A percentile compares a stretch with the other conserved stretches of the same genome.
These are phyloP conservation scores for Cucurbita ficifolia DNA, from an alignment of 306 rosid species.

Conservation along the genomic window DNA sequence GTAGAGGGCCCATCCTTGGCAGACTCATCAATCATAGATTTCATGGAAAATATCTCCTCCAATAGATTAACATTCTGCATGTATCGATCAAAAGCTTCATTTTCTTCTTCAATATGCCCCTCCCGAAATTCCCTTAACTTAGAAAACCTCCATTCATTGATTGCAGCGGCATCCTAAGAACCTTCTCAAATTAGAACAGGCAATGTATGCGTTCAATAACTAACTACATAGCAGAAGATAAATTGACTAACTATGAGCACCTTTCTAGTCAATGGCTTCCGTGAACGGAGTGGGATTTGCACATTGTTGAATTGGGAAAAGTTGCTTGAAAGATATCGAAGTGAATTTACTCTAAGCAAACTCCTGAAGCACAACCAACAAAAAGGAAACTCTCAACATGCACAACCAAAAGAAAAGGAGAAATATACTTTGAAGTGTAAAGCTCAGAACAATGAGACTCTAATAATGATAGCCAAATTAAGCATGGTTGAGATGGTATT, in stretches of 20 bases:
- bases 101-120: slow-evolving; percentile 54
- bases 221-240: slow-evolving; percentile 2
- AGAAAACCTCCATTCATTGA: slow-evolving; percentile 91
- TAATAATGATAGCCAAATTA: slow-evolving; percentile 3
- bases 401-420: neutral
- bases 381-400: slow-evolving; percentile 6
- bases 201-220: slow-evolving; percentile 2
- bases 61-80: slow-evolving; percentile 65
- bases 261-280: slow-evolving; percentile 83
- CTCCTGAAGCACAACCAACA: slow-evolving; percentile 40
- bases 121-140: slow-evolving; percentile 73
- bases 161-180: slow-evolving; percentile 74
- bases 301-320: slow-evolving; percentile 83
- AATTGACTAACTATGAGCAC: slow-evolving; percentile 18
- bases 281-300: slow-evolving; percentile 56
- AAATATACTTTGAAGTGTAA: neutral
- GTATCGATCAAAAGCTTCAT: slow-evolving; percentile 81
- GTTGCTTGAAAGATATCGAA: slow-evolving; percentile 73
- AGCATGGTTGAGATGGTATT: neutral
- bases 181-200: slow-evolving; percentile 16
- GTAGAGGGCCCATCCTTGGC: slow-evolving; percentile 21
- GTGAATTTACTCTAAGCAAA: slow-evolving; percentile 63
- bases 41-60: slow-evolving; percentile 62
- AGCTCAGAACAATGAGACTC: neutral
- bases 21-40: slow-evolving; percentile 26